Base-by-base conservation (phyloP, 768 basidiomycete species). In the Gymnopilus junonius region DNA sequence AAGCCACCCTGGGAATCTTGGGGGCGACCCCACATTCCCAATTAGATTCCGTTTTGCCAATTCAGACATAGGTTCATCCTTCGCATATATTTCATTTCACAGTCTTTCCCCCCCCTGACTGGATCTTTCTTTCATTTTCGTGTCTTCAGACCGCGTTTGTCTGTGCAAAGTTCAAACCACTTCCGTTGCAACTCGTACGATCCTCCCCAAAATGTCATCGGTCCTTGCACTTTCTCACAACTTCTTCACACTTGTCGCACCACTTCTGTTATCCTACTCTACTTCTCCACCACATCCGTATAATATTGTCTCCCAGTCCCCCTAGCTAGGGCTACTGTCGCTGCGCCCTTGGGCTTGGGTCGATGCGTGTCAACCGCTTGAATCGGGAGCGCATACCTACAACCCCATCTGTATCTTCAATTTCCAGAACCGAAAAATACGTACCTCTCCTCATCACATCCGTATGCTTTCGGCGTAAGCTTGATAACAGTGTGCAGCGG, bases 401-500 rank as follows among this genome's bases (percentile, higher is more conserved):
- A 12, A 54, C 31, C 65, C 37, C 32, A 65, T 57, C 40, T 59
- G 21, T 27, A 25, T 61, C 35, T 59, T 34, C 45, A 39, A 23
- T 40, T 15, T 23, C 34, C 46, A 40, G 34, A 20, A n/a, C 53
- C 34, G 42, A 43, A 32, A 56, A 55, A 53, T 48, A 60, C 80
- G 50, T 59, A 90, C 92, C 96, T 84, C 74, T 96, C 95, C 74
- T 99, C 97, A 74, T 99, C 95, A 79, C 97, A 99, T 39, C 97
- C 97, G 74, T 99, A 99, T 1, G 97, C 97, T 73, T 94, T 95
- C 10, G 97, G 97, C 1, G 97, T 99, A 48, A 99, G 84, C 78
- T 99, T 99, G 76, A 99, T 97, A 37, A 99, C 91, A 0, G 97
- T 99, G 73, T 99, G 97, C 59, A 97, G 76, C 0, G 95, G 95